Percentiles rank a stretch among this genome's conserved stretches.
Conservation (phyloP, 129 eudicot genomes). For the Saposhnikovia divaricata region DNA sequence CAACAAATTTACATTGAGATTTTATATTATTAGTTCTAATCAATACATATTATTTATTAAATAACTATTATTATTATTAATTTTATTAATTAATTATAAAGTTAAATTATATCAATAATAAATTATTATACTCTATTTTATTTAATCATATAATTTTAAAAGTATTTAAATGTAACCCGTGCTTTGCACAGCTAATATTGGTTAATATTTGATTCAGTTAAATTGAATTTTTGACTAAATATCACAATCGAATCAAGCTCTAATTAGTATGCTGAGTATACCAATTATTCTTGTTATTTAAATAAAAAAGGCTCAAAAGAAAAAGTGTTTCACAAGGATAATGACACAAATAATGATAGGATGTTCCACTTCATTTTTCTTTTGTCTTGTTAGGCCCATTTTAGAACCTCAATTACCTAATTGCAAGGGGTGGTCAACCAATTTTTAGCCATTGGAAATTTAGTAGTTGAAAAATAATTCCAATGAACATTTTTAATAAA, state of each 20-base stretch:
- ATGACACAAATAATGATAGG: not conserved
- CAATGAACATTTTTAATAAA: too few relatives aligned
- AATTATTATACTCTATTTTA: too few relatives aligned
- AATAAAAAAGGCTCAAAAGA: not conserved
- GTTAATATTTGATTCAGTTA: too few relatives aligned
- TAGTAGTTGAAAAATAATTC: not conserved
- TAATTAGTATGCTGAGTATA: not conserved
- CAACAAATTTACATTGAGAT: too few relatives aligned
- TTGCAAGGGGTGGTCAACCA: not conserved
- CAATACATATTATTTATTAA: too few relatives aligned
- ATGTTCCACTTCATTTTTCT: not conserved
- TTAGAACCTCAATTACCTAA: not conserved
- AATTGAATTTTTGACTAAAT: not conserved
- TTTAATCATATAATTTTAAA: too few relatives aligned
- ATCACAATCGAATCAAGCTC: not conserved
- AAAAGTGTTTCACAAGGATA: slow-evolving; percentile 11
- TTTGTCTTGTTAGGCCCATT: not conserved
- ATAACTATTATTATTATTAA: too few relatives aligned
- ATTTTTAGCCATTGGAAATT: not conserved
- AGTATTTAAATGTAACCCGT: too few relatives aligned
- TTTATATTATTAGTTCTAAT: too few relatives aligned
- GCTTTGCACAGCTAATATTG: too few relatives aligned
- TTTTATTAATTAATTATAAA: too few relatives aligned
- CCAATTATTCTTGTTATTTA: not conserved
- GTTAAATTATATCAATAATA: too few relatives aligned